Conservation (phyloP, 192 early-diverging fungal genomes). For the Diversispora eburnea region DNA sequence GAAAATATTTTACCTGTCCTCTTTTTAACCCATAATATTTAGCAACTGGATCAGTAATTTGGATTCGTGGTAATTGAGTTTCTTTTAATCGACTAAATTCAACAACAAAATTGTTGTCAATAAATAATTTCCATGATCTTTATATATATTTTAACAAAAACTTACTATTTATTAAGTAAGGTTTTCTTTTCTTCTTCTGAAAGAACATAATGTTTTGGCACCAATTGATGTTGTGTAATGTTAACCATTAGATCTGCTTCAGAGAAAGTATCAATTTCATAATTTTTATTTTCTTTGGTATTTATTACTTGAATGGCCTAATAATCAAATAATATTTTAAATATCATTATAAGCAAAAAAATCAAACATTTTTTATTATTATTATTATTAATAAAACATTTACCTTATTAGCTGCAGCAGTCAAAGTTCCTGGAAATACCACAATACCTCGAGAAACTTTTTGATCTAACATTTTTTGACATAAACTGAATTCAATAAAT, state of each 20-base stretch:
- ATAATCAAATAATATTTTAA: not conserved
- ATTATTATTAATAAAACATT: slow-evolving; percentile 27
- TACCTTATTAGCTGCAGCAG: slow-evolving; percentile 80
- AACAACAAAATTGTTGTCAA: slow-evolving; percentile 4
- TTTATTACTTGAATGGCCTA: slow-evolving; percentile 62
- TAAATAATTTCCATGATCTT: not conserved
- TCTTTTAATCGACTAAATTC: slow-evolving; percentile 79
- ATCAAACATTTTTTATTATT: not conserved
- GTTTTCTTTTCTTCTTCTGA: slow-evolving; percentile 84
- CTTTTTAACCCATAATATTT: slow-evolving; percentile 91
- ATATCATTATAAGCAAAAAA: not conserved
- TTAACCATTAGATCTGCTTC: slow-evolving; percentile 94
- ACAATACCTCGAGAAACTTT: slow-evolving; percentile 80
- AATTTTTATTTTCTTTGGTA: slow-evolving; percentile 26
- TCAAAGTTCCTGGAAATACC: slow-evolving; percentile 80
- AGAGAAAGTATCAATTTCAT: slow-evolving; percentile 79
- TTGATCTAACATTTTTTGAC: slow-evolving; percentile 80
- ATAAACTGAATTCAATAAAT: slow-evolving; percentile 45
- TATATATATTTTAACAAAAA: slow-evolving; percentile 15
- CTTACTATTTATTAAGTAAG: slow-evolving; percentile 87
- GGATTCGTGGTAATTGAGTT: slow-evolving; percentile 92
- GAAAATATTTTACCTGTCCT: slow-evolving; percentile 54
- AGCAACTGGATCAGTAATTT: slow-evolving; percentile 84
- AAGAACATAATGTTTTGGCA: slow-evolving; percentile 91
- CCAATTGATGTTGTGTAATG: slow-evolving; percentile 92